Base-by-base conservation (phyloP, 2,329 filamentous ascomycete species). In the Talaromyces islandicus region DNA sequence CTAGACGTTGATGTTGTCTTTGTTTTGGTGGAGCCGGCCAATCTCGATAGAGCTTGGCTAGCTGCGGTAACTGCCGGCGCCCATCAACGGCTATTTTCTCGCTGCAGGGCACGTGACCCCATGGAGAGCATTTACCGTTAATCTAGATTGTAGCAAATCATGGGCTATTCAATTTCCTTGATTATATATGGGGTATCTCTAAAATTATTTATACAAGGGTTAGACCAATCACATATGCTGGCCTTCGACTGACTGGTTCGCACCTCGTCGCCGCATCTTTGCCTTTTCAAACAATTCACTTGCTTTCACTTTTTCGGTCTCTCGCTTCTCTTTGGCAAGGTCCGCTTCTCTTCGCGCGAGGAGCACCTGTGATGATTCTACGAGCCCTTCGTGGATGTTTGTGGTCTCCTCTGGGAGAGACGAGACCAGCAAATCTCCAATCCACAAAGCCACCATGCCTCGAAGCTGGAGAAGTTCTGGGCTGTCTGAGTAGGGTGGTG, bases 371-470 rank as follows among this genome's bases (percentile, higher is more conserved):
- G 69, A 59, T 2, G 64, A 58, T 11, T 52, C 48, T 29, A 6
- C 24, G 29, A 43, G 27, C 50, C 60, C 52, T 60, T 52, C 6
- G 65, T 56, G 14, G 64, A 59, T 30, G 64, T 59, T 6, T 65
- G 59, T 6, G 60, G 63, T 21, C 11, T 21, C n/a, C 24, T 68
- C 65, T 21, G 65, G 66, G 12, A 77, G 57, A 5, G 71, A 75
- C 3, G 69, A 73, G 7, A 76, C 57, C 35, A 71, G 67, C 30
- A 96, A 75, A 71, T 96, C 90, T 7, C 83, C 88, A 17, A 91
- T 79, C 80, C 90, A 96, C 17, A 94, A 77, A 0, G 85, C 84
- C 6, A 92, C 75, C 82, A 91, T 90, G 9, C 84, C 91, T 56
- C 90, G 81, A 25, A 96, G 76, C 54, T 88, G 80, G 52, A 92